Conservation (phyloP, 768 basidiomycete species). For the Dendrothele bispora region DNA sequence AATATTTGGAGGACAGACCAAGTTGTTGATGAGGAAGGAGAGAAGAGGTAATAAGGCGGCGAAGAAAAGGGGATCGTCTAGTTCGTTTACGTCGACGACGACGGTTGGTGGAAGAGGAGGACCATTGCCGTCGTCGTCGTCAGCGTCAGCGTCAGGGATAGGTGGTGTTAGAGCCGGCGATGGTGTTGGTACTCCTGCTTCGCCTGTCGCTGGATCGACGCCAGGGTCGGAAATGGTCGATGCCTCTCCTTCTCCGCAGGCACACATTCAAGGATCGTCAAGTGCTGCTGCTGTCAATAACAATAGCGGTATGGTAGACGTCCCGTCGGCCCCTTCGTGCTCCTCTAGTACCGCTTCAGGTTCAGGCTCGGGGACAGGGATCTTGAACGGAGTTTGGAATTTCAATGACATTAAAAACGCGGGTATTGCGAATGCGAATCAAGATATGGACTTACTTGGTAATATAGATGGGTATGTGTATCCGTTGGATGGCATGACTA, state of each 20-base stretch:
- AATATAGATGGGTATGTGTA: too few relatives aligned
- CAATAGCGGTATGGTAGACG: too few relatives aligned
- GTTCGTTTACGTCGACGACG: neutral
- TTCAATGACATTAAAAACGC: conserved; percentile 1
- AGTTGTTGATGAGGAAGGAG: conserved; percentile 32
- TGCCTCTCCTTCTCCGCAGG: neutral
- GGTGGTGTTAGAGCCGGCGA: neutral
- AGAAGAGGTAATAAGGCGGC: conserved; percentile 18
- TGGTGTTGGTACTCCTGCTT: neutral
- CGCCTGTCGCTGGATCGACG: neutral
- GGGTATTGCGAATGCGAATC: conserved; percentile 3
- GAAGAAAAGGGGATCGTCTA: neutral
- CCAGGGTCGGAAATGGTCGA: too few relatives aligned
- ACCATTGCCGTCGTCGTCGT: neutral
- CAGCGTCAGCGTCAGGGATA: neutral
- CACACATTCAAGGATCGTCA: too few relatives aligned
- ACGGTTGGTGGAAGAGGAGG: neutral
- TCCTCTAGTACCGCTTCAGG: too few relatives aligned
- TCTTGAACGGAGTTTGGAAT: neutral
- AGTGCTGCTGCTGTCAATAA: too few relatives aligned
- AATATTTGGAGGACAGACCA: conserved; percentile 54
- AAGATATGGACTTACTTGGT: neutral
- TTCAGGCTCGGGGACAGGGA: too few relatives aligned
- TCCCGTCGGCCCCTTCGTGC: neutral
- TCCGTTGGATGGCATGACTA: neutral